Percentiles rank a stretch among this genome's conserved stretches.
phyloP scores from a whole-genome alignment of 768 basidiomycete species.

The Boletus subparvulus region DNA sequence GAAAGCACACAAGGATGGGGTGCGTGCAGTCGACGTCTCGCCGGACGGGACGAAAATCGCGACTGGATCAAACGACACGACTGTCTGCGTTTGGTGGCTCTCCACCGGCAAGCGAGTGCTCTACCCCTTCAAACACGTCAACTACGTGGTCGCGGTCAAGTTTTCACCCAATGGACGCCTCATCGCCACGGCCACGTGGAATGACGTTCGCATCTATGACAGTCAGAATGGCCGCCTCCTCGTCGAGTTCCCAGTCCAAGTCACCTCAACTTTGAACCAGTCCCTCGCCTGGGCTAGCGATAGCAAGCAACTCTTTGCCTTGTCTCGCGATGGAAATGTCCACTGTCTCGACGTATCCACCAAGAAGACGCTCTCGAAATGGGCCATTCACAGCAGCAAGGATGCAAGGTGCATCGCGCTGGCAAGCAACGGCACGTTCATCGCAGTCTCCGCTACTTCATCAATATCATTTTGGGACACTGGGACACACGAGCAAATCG shows the following conservation, averaged over 20 bases:
- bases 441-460: background rate
- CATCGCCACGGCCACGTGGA: background rate
- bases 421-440: background rate
- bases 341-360: no score
- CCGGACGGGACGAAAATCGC: conserved; percentile 1
- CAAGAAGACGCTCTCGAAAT: no score
- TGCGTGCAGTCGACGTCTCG: background rate
- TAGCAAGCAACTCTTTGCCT: no score
- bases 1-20: background rate
- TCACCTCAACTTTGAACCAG: no score
- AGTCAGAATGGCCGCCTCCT: background rate
- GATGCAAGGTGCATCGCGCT: background rate
- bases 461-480: no score
- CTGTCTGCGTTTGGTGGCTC: background rate
- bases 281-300: no score
- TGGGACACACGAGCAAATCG: no score
- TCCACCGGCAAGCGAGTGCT: background rate
- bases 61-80: background rate
- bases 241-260: no score
- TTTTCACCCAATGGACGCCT: background rate
- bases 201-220: background rate
- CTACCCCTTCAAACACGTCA: background rate
- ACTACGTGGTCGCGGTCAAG: background rate
- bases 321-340: no score
- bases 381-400: background rate